Evolutionary conservation across 345 rosid genomes (phyloP), one percentile per base, ranked within the genome.

Genomic region (Crucihimalaya himalaica): DNA sequence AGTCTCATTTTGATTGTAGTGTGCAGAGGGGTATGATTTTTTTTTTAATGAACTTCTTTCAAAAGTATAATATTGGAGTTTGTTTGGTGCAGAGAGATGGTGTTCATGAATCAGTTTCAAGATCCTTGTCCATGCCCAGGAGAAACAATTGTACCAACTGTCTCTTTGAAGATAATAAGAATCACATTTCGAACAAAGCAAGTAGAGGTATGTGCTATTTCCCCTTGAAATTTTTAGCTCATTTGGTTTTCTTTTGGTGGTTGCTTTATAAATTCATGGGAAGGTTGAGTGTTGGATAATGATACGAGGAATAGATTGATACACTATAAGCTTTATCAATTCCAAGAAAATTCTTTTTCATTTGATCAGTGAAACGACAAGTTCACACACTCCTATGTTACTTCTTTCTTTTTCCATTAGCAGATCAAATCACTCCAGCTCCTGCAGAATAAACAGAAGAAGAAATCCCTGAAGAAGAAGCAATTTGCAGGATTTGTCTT

Each of bases 381-480:
- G 29, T n/a, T 67, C 11, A n/a, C n/a, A n/a, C n/a, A n/a, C n/a
- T n/a, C n/a, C n/a, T n/a, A n/a, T n/a, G n/a, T n/a, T n/a, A n/a
- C 67, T 11, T 54, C 47, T 60, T 60, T 45, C 29, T 71, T 67
- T 14, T 67, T 65, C 71, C 71, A 19, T 46, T 64, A 53, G 73
- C 85, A 87, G 98, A 88, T 87, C 83, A 93, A 76, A 85, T 88
- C 57, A 73, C 74, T 68, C 80, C 85, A 4, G 83, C 63, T 74
- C 79, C 91, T 8, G 11, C 37, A 2, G 90, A 86, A 79, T 86
- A 23, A 46, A 79, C 84, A 16, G 97, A 89, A 74, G 97, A 91
- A 85, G 96, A 94, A 79, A 94, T 94, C 61, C 93, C 95, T 13
- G 98, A 94, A 85, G 98, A 94, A 81, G 97, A 94, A 77, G 98